These are phyloP conservation scores for Pelagomonas calceolata DNA, from an alignment of 108 stramenopile genomes.

Conservation along the genomic window DNA sequence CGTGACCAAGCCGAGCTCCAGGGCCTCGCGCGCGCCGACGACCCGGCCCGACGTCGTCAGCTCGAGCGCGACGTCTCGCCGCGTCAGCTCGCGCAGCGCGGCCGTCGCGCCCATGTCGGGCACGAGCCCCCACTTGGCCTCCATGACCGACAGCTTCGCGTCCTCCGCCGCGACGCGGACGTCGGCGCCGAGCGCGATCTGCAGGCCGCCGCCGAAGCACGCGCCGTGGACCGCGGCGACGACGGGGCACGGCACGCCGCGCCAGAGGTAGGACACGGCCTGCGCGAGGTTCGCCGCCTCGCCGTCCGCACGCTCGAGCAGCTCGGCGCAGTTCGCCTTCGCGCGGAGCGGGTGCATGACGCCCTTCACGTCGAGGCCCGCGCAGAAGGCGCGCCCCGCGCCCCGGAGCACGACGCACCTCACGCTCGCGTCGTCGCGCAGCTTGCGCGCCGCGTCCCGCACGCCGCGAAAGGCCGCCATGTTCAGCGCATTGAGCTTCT, in stretches of 20 bases:
- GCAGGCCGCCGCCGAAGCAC: conserved; percentile 78
- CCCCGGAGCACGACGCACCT: conserved; percentile 4
- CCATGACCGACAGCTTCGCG: conserved; percentile 72
- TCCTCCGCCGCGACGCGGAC: conserved; percentile 62
- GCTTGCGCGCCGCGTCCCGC: neutral
- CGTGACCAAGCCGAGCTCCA: conserved; percentile 57
- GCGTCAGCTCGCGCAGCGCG: conserved; percentile 55
- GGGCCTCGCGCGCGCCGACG: conserved; percentile 54
- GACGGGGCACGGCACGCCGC: conserved; percentile 68
- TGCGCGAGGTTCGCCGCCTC: conserved; percentile 63
- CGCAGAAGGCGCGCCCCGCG: conserved; percentile 38
- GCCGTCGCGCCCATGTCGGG: conserved; percentile 75
- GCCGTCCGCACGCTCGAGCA: conserved; percentile 7
- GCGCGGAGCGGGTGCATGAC: conserved; percentile 19
- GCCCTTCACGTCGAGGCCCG: conserved; percentile 65
- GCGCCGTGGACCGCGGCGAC: conserved; percentile 68
- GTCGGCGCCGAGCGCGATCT: conserved; percentile 78
- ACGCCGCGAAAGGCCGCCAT: conserved; percentile 1
- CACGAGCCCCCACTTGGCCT: conserved; percentile 77
- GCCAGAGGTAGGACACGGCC: conserved; percentile 70
- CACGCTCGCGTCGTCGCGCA: neutral
- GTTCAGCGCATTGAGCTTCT: conserved; percentile 9
- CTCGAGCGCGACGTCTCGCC: conserved; percentile 71
- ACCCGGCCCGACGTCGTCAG: conserved; percentile 71
- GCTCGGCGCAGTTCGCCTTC: conserved; percentile 18